Evolutionary conservation across 495 filamentous ascomycete species (phyloP), one percentile per base, ranked within the genome.

Genomic region (Chlorociboria aeruginascens): DNA sequence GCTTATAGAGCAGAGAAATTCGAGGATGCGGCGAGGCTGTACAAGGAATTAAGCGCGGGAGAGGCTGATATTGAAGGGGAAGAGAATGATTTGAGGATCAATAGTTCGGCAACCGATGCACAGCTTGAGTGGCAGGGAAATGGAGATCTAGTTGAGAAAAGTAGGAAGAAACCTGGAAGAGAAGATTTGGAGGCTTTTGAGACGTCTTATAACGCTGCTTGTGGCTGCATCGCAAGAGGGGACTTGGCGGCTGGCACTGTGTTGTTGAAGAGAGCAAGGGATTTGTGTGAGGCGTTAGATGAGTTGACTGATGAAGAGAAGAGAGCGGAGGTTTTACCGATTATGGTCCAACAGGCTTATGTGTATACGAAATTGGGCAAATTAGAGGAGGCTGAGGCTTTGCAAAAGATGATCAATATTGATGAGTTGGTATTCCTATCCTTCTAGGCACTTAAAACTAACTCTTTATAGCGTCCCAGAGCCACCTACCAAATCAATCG

Each of bases 181-280:
- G 86, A 88, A 47, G 86, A 94, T 57, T 63, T 95, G 39, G 87
- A 96, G 59, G 81, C 82, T 3, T 98, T 97, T 55, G 92, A 98
- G 65, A 93, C 83, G 4, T 77, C 87, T 0, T 98, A 89, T 65
- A 98, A 98, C 68, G 81, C 83, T 7, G 93, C 89, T 17, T 97
- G 90, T 61, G 76, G 75, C 37, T 83, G 81, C 60, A 84, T 97
- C 59, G 86, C 87, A 8, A 73, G 81, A 50, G 85, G 83, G 9
- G 86, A 89, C 53, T 75, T 89, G 42, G 67, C 61, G 14, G 79
- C 89, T 57, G 87, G 78, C 4, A 78, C 84, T 45, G 63, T 95
- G 13, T 69, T 97, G 38, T 66, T 99, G 32, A 89, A 85, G 66
- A 76, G 87, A 45, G 84, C 93, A 8, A 82, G 79, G 79, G 85